Evolutionary conservation across 768 basidiomycete genomes (phyloP).

Genomic region (Harrya chromipes): DNA sequence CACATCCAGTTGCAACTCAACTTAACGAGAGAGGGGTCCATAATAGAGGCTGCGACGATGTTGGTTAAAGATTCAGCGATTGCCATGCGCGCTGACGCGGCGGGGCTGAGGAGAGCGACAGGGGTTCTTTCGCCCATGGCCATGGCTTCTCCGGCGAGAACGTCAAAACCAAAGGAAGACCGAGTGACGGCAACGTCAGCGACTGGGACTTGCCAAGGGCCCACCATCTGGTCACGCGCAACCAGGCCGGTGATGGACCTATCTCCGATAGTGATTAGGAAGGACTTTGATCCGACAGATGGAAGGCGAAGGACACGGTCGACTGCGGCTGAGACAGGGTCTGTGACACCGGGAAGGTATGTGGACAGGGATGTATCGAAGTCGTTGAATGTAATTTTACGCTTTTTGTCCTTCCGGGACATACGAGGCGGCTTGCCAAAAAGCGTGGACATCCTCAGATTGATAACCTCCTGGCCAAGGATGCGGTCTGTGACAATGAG

Average conservation of each 20-base stretch:
- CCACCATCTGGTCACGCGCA: constrained; percentile 97
- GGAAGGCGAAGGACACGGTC: constrained; percentile 87
- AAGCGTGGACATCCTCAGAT: constrained; percentile 89
- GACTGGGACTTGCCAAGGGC: constrained; percentile 97
- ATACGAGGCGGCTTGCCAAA: constrained; percentile 97
- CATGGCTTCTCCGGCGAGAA: constrained; percentile 90
- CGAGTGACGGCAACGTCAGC: constrained; percentile 96
- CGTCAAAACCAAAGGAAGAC: constrained; percentile 90
- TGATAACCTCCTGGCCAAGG: constrained; percentile 74
- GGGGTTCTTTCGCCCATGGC: constrained; percentile 98
- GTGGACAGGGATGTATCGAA: constrained; percentile 73
- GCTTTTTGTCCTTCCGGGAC: constrained; percentile 65
- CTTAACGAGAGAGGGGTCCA: constrained; percentile 72
- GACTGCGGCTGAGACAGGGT: constrained; percentile 60
- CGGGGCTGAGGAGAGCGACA: constrained; percentile 79
- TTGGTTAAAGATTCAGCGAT: constrained; percentile 94
- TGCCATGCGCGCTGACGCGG: constrained; percentile 94
- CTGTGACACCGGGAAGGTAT: constrained; percentile 54
- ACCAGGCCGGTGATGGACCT: constrained; percentile 92
- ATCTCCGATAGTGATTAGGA: constrained; percentile 98
- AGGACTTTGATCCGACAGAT: constrained; percentile 91
- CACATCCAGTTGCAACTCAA: constrained; percentile 99
- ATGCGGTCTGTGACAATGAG: constrained; percentile 89
- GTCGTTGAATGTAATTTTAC: constrained; percentile 35
- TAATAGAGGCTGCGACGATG: constrained; percentile 75